Conservation (phyloP, 73 alveolate species). For the Tetrahymena borealis region DNA sequence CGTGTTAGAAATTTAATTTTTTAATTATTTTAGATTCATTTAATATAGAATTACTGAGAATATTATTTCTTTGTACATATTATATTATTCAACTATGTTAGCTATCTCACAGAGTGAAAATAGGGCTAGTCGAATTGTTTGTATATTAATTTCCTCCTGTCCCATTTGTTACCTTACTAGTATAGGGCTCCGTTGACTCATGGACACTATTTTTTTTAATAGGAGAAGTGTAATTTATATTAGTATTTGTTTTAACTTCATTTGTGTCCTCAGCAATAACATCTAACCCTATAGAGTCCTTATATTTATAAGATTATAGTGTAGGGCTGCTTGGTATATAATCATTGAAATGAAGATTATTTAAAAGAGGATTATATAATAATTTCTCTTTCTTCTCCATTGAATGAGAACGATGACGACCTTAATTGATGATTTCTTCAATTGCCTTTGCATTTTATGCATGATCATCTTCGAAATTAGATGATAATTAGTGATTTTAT, state of each 20-base stretch:
- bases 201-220: not conserved
- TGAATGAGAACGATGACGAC: not conserved
- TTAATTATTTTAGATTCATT: too few species aligned
- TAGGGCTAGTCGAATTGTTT: not conserved
- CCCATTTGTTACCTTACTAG: not conserved
- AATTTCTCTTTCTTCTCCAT: not conserved
- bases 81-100: not conserved
- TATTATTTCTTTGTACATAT: not conserved
- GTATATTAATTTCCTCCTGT: not conserved
- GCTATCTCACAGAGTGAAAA: not conserved
- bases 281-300: not conserved
- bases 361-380: not conserved
- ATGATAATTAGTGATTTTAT: not conserved
- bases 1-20: too few species aligned
- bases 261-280: not conserved
- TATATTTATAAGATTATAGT: not conserved
- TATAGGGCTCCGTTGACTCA: not conserved
- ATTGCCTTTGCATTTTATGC: not conserved
- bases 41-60: too few species aligned
- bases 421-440: not conserved
- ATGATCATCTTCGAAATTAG: not conserved
- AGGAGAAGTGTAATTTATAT: not conserved
- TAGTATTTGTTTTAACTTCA: not conserved
- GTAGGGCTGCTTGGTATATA: not conserved
- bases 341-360: not conserved